Percentiles rank a stretch among this genome's conserved stretches.
These are phyloP conservation scores for Diaporthe velutina DNA, from an alignment of 2,329 filamentous ascomycete genomes.

Conservation along the genomic window DNA sequence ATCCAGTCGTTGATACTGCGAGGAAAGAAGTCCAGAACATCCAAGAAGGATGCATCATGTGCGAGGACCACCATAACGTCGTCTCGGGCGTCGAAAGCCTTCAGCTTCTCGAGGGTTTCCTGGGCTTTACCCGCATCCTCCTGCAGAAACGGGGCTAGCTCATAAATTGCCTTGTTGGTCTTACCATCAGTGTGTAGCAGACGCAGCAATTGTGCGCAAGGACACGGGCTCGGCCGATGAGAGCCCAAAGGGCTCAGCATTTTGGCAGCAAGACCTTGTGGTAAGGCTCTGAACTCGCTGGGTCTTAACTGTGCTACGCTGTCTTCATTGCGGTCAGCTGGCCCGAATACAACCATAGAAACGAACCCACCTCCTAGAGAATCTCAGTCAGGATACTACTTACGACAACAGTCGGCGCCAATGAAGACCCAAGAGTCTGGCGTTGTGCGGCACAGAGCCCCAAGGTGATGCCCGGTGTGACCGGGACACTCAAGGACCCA, in stretches of 20 bases:
- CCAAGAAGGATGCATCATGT: slow-evolving; percentile 40
- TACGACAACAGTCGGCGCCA: slow-evolving; percentile 29
- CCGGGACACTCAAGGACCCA: slow-evolving; percentile 43
- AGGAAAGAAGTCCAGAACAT: slow-evolving; percentile 40
- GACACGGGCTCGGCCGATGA: background rate
- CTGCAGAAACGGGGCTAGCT: background rate
- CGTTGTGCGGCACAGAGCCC: slow-evolving; percentile 41
- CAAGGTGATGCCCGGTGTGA: slow-evolving; percentile 42
- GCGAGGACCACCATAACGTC: slow-evolving; percentile 41
- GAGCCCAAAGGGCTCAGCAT: background rate
- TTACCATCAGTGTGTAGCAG: slow-evolving; percentile 31
- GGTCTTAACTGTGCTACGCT: slow-evolving; percentile 1
- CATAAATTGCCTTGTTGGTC: slow-evolving; percentile 14
- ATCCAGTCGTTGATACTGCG: slow-evolving; percentile 39
- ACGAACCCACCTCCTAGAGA: background rate
- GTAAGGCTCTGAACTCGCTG: background rate
- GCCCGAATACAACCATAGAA: slow-evolving; percentile 33
- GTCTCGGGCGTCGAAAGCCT: slow-evolving; percentile 39
- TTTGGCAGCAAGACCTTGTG: background rate
- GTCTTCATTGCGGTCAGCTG: background rate
- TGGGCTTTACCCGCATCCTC: slow-evolving; percentile 20
- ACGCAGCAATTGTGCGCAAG: slow-evolving; percentile 15
- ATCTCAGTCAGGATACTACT: background rate
- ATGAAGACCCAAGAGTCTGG: slow-evolving; percentile 30
- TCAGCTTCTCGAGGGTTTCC: slow-evolving; percentile 39